Evolutionary conservation across 148 eudicot species (phyloP).

Genomic region (Silene uniflora): DNA sequence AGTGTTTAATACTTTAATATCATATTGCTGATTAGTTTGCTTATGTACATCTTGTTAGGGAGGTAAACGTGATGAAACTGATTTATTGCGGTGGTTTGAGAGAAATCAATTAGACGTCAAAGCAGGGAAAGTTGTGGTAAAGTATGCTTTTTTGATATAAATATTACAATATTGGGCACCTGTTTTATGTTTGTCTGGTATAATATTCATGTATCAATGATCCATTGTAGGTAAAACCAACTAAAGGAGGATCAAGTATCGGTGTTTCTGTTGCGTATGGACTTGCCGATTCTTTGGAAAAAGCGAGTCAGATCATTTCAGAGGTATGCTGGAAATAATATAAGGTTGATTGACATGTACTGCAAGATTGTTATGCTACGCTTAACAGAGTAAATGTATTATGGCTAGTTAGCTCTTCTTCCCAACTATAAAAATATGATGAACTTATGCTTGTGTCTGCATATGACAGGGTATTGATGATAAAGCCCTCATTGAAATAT

Average conservation of each 20-base stretch:
- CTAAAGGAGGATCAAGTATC: constrained; percentile 94
- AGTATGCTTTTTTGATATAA: constrained; percentile 9
- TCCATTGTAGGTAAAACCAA: constrained; percentile 70
- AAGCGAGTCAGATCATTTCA: constrained; percentile 53
- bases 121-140: constrained; percentile 85
- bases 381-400: neutral
- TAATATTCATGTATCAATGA: constrained; percentile 6
- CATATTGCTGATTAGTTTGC: neutral
- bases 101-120: constrained; percentile 52
- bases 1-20: neutral
- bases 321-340: constrained; percentile 40
- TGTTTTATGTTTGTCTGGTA: constrained; percentile 1
- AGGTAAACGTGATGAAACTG: constrained; percentile 42
- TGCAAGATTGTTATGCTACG: neutral
- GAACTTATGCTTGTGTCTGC: neutral
- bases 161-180: neutral
- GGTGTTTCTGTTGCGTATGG: constrained; percentile 93
- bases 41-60: constrained; percentile 40
- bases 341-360: neutral
- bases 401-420: neutral
- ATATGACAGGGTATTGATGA: constrained; percentile 76
- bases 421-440: neutral
- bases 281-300: constrained; percentile 55
- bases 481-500: constrained; percentile 67
- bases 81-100: constrained; percentile 57